Evolutionary conservation across 495 filamentous ascomycete genomes (phyloP).

Genomic region (Coniosporium apollinis): DNA sequence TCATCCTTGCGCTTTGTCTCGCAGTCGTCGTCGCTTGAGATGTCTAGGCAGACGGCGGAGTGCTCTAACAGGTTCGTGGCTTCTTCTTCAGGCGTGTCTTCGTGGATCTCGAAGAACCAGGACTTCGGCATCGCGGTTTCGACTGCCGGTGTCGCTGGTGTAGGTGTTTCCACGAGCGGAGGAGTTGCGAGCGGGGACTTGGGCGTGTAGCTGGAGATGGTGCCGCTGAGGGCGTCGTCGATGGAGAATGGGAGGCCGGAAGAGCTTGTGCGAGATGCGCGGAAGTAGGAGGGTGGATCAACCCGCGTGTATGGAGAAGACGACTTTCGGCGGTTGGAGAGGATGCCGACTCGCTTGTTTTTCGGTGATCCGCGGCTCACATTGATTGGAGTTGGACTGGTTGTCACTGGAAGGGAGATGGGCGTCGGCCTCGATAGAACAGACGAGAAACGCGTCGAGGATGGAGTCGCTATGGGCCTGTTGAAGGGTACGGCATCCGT

Average conservation of each 20-base stretch:
- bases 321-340: conserved; percentile 42
- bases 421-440: conserved; percentile 20
- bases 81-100: conserved; percentile 77
- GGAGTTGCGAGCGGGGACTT: conserved; percentile 15
- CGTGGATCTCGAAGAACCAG: conserved; percentile 92
- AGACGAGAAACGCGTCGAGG: conserved; percentile 26
- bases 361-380: conserved; percentile 44
- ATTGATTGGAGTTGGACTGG: conserved; percentile 29
- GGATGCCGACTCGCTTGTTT: conserved; percentile 42
- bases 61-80: conserved; percentile 85
- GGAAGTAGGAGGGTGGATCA: conserved; percentile 32
- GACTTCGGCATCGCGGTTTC: conserved; percentile 34
- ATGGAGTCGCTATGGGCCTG: too few species aligned
- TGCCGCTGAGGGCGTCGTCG: conserved; percentile 57
- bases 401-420: too few species aligned
- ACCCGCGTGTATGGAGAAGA: conserved; percentile 37
- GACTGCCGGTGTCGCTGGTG: too few species aligned
- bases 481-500: conserved; percentile 7
- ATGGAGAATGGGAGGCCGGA: conserved; percentile 51
- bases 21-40: conserved; percentile 36
- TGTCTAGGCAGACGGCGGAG: conserved; percentile 69
- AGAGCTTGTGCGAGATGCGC: conserved; percentile 16
- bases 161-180: too few species aligned
- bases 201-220: conserved; percentile 38
- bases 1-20: conserved; percentile 30